Base-by-base conservation (phyloP, 495 filamentous ascomycete genomes). In the Talaromyces adpressus region DNA sequence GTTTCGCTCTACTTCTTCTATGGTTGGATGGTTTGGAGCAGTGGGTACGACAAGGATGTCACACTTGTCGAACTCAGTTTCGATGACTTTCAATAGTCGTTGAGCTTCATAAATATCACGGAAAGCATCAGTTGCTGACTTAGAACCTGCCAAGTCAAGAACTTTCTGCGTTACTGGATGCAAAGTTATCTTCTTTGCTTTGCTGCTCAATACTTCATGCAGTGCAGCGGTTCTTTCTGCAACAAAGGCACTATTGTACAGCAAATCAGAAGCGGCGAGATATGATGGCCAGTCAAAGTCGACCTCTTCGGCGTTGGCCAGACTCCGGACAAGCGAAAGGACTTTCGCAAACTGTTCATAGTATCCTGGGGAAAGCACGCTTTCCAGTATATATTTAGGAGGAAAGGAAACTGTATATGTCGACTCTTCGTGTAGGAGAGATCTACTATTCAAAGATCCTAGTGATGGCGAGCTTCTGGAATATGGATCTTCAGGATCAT, bases 21-120 rank as follows among this genome's bases (percentile, higher is more conserved):
- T 79, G 3, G 79, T 86, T 51, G 79, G 81, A 68, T 88, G 86
- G 36, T 70, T 79, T 11, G 86, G 84, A 47, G 81, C 73, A 6
- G 84, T 87, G 2, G 86, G 86, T 5, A 88, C 85, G 2, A 88
- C 68, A 6, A 88, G 67, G 20, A 87, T 77, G 84, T 68, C 85
- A 62, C 81, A 72, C 34, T 62, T 77, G 84, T 68, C 85, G 62
- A 81, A 72, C 22, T 62, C 45, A 16, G 45, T 47, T 56, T 62
- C 47, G 69, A 64, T 73, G 69, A 22, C 65, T 67, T 66, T 79
- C 74, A 59, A 81, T 11, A 62, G 61, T 23, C 47, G 47, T 20
- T 62, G 61, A 53, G 45, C 61, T 62, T 62, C 18, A 20, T 53
- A 54, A 22, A 62, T 32, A 36, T 53, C 51, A 16, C 61, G 32